These are phyloP conservation scores for Globisporangium lucens DNA, from an alignment of 352 stramenopile species.

Conservation along the genomic window DNA sequence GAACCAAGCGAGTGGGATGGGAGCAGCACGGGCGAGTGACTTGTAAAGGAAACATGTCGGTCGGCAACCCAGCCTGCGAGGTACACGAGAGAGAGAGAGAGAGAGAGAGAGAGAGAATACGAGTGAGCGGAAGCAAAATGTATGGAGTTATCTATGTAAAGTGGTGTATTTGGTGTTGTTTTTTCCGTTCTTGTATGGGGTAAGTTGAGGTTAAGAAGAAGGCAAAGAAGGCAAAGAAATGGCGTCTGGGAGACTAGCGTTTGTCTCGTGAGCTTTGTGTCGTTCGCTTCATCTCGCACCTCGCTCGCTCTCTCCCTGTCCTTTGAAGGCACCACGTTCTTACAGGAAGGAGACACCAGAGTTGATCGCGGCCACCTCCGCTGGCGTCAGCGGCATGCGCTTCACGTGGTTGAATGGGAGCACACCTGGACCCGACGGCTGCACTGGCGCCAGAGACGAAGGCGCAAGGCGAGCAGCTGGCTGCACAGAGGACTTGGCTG, in stretches of 20 bases:
- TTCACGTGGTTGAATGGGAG: constrained; percentile 64
- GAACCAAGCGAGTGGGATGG: constrained; percentile 8
- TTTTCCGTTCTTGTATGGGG: constrained; percentile 4
- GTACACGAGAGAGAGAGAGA: neutral
- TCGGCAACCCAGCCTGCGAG: neutral
- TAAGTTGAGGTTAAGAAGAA: neutral
- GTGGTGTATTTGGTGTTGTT: constrained; percentile 15
- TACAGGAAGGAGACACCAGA: constrained; percentile 75
- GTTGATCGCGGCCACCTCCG: constrained; percentile 81
- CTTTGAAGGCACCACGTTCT: neutral
- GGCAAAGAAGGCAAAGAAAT: neutral
- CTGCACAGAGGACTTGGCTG: constrained; percentile 30
- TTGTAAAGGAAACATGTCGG: neutral
- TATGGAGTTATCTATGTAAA: constrained; percentile 21
- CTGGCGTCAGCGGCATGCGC: constrained; percentile 57
- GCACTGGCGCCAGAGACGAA: constrained; percentile 25
- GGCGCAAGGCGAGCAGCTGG: constrained; percentile 18
- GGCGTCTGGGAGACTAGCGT: neutral
- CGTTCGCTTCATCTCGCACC: neutral
- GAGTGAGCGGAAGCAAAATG: constrained; percentile 4
- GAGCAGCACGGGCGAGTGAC: neutral
- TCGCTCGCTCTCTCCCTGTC: neutral
- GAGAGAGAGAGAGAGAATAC: too few relatives aligned
- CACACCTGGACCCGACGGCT: constrained; percentile 59
- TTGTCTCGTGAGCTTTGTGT: neutral